Evolutionary conservation across 345 rosid genomes (phyloP).

Genomic region (Lagerstroemia speciosa): DNA sequence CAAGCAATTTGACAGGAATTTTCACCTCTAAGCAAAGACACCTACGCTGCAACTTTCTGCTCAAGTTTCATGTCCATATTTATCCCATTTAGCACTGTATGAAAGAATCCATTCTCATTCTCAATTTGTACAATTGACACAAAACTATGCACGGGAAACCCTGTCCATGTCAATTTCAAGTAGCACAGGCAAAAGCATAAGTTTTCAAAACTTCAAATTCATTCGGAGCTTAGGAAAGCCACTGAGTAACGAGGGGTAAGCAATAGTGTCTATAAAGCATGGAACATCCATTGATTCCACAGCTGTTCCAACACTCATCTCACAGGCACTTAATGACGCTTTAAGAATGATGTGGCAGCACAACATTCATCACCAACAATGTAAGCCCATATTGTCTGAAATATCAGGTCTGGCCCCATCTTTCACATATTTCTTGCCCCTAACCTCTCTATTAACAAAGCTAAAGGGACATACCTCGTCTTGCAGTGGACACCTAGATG

Average conservation of each 20-base stretch:
- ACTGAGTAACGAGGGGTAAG: slow-evolving; percentile 53
- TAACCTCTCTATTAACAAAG: slow-evolving; percentile 68
- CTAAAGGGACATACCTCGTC: slow-evolving; percentile 83
- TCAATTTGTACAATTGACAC: slow-evolving; percentile 48
- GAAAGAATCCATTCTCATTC: slow-evolving; percentile 33
- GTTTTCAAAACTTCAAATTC: slow-evolving; percentile 17
- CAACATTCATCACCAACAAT: slow-evolving; percentile 79
- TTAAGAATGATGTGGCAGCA: slow-evolving; percentile 80
- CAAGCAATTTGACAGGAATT: slow-evolving; percentile 73
- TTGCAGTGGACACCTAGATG: slow-evolving; percentile 71
- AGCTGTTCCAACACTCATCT: slow-evolving; percentile 70
- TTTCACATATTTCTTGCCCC: slow-evolving; percentile 62
- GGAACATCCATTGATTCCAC: slow-evolving; percentile 71
- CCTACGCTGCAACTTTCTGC: slow-evolving; percentile 68
- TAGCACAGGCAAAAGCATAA: slow-evolving; percentile 72
- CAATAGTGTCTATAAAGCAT: slow-evolving; percentile 48
- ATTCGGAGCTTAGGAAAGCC: slow-evolving; percentile 92
- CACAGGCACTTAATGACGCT: slow-evolving; percentile 73
- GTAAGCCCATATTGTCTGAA: slow-evolving; percentile 62
- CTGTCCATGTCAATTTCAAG: slow-evolving; percentile 74
- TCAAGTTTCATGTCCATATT: slow-evolving; percentile 42
- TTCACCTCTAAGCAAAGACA: slow-evolving; percentile 67
- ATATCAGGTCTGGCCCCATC: slow-evolving; percentile 52
- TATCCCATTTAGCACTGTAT: slow-evolving; percentile 24
- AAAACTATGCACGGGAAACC: slow-evolving; percentile 70